phyloP scores from a whole-genome alignment of 495 filamentous ascomycete species.

The Penicillium chermesinum region DNA sequence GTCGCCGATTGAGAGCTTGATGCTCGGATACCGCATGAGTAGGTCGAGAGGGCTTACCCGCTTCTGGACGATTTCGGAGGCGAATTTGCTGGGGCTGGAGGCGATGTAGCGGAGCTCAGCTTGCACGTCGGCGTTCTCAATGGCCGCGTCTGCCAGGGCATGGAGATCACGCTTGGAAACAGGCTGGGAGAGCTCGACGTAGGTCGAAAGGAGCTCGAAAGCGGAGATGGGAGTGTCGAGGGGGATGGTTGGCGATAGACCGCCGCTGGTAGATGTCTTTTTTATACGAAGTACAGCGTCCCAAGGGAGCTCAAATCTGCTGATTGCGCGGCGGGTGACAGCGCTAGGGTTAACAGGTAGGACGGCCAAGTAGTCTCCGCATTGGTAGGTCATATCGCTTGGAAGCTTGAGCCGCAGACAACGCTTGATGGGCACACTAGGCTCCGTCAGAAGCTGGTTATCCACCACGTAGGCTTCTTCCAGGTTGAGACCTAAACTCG shows the following conservation, averaged over 20 bases:
- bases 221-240: constrained; percentile 54
- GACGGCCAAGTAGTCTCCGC: constrained; percentile 73
- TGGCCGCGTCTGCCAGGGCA: constrained; percentile 38
- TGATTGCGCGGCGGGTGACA: constrained; percentile 50
- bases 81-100: constrained; percentile 38
- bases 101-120: constrained; percentile 28
- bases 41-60: constrained; percentile 61
- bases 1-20: constrained; percentile 52
- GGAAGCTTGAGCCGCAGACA: constrained; percentile 64
- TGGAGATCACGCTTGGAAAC: constrained; percentile 54
- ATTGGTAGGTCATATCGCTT: constrained; percentile 57
- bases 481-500: constrained; percentile 61
- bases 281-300: constrained; percentile 51
- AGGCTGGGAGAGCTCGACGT: constrained; percentile 68
- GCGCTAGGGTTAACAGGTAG: constrained; percentile 62
- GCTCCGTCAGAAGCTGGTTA: constrained; percentile 49
- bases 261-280: constrained; percentile 28
- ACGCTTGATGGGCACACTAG: constrained; percentile 53
- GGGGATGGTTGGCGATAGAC: constrained; percentile 54
- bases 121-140: constrained; percentile 22
- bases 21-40: constrained; percentile 51
- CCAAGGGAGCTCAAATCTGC: constrained; percentile 54
- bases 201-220: constrained; percentile 57
- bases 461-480: constrained; percentile 56
- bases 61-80: constrained; percentile 48